These are phyloP conservation scores for Citrullus colocynthis DNA, from an alignment of 306 rosid species.

Conservation along the genomic window DNA sequence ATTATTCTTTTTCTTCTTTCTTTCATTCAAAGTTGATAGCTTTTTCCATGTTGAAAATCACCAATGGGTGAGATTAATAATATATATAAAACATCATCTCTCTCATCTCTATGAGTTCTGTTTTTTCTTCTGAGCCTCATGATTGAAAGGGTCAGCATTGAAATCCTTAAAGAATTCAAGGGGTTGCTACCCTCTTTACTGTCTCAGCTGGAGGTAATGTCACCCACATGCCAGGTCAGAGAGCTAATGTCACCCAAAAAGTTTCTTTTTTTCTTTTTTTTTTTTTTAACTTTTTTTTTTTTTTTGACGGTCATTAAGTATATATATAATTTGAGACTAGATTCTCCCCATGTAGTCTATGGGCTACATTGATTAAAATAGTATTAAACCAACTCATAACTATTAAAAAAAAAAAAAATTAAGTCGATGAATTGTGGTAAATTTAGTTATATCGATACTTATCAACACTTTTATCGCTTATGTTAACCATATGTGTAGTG, in stretches of 20 bases:
- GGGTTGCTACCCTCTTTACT: background rate
- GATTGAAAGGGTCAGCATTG: constrained; percentile 34
- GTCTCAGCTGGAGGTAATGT: background rate
- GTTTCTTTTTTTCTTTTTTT: background rate
- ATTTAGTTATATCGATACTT: no score
- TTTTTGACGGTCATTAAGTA: background rate
- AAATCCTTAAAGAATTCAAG: constrained; percentile 13
- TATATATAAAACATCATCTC: background rate
- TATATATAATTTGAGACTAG: no score
- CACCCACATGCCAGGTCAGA: constrained; percentile 1
- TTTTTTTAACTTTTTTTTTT: no score
- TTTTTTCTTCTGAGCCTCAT: constrained; percentile 39
- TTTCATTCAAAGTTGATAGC: background rate
- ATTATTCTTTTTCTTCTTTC: background rate
- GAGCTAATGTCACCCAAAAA: background rate
- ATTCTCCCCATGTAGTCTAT: no score
- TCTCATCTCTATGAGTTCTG: background rate
- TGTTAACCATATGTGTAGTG: no score
- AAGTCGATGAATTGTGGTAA: no score
- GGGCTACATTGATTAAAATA: background rate
- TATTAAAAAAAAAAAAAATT: no score
- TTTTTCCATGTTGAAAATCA: background rate
- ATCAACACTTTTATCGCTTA: no score
- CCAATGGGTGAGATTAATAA: background rate
- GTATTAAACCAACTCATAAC: no score